phyloP scores from a whole-genome alignment of 2,329 filamentous ascomycete species.

The Neurospora crassa region DNA sequence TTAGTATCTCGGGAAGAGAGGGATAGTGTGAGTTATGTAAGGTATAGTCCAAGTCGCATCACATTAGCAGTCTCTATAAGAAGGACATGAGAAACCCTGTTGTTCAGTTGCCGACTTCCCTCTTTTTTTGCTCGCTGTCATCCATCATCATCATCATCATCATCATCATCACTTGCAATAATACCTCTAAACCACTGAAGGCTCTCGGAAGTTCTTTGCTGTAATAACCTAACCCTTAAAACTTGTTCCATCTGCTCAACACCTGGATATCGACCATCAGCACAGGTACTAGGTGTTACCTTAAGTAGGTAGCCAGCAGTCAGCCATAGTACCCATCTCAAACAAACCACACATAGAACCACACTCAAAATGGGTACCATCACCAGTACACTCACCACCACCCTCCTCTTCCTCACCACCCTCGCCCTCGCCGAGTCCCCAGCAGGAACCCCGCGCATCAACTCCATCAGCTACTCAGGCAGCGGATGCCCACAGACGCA shows the following conservation, averaged over 20 bases:
- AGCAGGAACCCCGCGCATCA: constrained; percentile 20
- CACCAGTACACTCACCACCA: constrained; percentile 5
- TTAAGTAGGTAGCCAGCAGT: not conserved
- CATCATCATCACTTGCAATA: not conserved
- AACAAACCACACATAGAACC: constrained; percentile 1
- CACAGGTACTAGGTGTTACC: not conserved
- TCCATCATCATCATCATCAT: not conserved
- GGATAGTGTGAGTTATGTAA: not conserved
- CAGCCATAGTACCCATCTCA: not conserved
- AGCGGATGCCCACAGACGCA: constrained; percentile 25
- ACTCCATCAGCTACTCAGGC: constrained; percentile 27
- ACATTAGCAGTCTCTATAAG: not conserved
- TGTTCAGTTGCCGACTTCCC: not conserved
- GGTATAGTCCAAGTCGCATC: not conserved
- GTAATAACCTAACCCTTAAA: not conserved
- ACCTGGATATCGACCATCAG: not conserved
- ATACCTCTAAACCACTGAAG: not conserved
- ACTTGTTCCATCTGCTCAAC: not conserved
- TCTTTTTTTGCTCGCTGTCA: not conserved
- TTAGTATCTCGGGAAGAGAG: not conserved
- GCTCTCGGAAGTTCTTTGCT: not conserved
- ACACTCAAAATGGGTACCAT: constrained; percentile 15
- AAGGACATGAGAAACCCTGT: not conserved
- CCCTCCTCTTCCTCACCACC: constrained; percentile 14
- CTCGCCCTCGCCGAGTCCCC: constrained; percentile 17